A percentile compares a stretch with the other conserved stretches of the same genome.
phyloP scores from a whole-genome alignment of 1,139 yeast species.

The Geotrichum candidum region DNA sequence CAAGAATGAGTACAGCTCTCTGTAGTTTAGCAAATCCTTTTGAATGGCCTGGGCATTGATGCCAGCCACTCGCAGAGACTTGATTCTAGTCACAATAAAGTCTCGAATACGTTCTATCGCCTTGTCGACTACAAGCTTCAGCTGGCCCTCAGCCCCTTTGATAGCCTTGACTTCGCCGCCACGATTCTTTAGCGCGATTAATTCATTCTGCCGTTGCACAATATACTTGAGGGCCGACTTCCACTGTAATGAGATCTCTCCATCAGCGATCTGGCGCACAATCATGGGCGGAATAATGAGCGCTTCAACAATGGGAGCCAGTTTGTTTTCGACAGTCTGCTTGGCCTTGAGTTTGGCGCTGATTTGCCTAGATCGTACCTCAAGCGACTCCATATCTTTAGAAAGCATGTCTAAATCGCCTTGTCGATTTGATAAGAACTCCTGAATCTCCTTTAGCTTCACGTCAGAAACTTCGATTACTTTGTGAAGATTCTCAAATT shows the following conservation, averaged over 20 bases:
- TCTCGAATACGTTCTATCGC: slow-evolving; percentile 72
- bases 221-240: slow-evolving; percentile 32
- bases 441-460: slow-evolving; percentile 37
- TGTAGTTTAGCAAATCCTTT: slow-evolving; percentile 51
- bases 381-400: slow-evolving; percentile 50
- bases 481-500: slow-evolving; percentile 37
- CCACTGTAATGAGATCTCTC: slow-evolving; percentile 34
- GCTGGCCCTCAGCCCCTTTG: slow-evolving; percentile 35
- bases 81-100: slow-evolving; percentile 57
- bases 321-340: slow-evolving; percentile 48
- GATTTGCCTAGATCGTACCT: slow-evolving; percentile 52
- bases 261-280: slow-evolving; percentile 30
- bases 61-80: slow-evolving; percentile 49
- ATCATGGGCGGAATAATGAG: slow-evolving; percentile 63
- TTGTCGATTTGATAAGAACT: slow-evolving; percentile 49
- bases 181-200: slow-evolving; percentile 17
- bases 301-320: slow-evolving; percentile 69
- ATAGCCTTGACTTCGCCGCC: slow-evolving; percentile 21
- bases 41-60: slow-evolving; percentile 69
- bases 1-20: slow-evolving; percentile 57
- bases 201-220: slow-evolving; percentile 22
- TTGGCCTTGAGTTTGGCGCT: slow-evolving; percentile 54
- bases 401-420: slow-evolving; percentile 54
- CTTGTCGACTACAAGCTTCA: slow-evolving; percentile 45
- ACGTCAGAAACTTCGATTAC: slow-evolving; percentile 40